Evolutionary conservation across 352 stramenopile species (phyloP), one percentile per base, ranked within the genome.

Genomic region (Aphanomyces cochlioides): DNA sequence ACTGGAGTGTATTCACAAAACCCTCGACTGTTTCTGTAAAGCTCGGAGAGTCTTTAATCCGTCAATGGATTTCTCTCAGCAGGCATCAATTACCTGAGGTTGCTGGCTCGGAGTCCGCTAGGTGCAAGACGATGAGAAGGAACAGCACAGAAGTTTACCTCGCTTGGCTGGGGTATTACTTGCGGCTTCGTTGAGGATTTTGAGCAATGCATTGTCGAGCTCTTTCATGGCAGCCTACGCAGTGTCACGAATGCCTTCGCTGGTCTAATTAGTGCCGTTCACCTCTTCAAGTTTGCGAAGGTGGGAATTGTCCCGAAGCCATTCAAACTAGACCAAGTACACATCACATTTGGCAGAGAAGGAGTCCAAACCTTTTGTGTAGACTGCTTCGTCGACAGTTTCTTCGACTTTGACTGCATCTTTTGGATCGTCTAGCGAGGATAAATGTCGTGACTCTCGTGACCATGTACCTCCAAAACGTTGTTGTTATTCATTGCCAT

Each of bases 291-390:
- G 72, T 19, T 80, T 88, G 65, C 81, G 87, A 17, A 90, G 56
- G 5, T 87, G 77, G 4, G 69, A 79, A 21, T 87, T 77, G 36
- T 93, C 85, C 58, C 89, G 77, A 38, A 90, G 76, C 83, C 83
- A 91, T 45, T 90, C 81, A 67, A 47, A 38, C 48, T 50, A 61
- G 7, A 5, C 17, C 7, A 65, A 39, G 38, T 47, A 17, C 66
- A 8, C 3, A 7, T 71, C 4, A 50, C 39, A 37, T 17, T n/a
- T 66, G 10, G 13, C n/a, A 21, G 13, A 1, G 13, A 19, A 58
- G 15, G 21, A 58, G 50, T 58, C 19, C 21, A 21, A 38, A 87
- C 81, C 79, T 90, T 91, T 13, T 89, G 75, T 21, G 69, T 85
- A 48, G 84, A 89, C 19, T 79, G 56, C 41, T 87, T 85, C 2